Percentiles rank a stretch among this genome's conserved stretches.
Evolutionary conservation across 2,329 filamentous ascomycete genomes (phyloP).

Genomic region (Gremmenia infestans): DNA sequence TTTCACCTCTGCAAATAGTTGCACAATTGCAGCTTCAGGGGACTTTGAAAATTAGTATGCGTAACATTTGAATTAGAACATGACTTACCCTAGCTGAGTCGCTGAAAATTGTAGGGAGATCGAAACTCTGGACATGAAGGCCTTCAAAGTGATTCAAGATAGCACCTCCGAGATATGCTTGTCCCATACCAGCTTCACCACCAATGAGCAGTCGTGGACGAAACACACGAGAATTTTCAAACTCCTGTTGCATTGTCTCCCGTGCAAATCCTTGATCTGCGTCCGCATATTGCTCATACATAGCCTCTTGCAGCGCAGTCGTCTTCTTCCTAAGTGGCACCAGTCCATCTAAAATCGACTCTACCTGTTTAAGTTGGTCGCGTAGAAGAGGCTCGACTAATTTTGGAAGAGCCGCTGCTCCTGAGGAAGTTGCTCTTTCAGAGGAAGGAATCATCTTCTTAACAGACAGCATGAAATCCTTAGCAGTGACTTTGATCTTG

Average conservation of each 20-base stretch:
- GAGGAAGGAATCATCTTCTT: constrained; percentile 97
- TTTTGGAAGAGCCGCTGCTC: constrained; percentile 74
- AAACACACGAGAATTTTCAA: constrained; percentile 84
- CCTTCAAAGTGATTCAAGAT: constrained; percentile 89
- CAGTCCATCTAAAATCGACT: constrained; percentile 64
- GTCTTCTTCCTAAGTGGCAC: constrained; percentile 81
- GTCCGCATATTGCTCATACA: constrained; percentile 82
- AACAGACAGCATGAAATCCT: constrained; percentile 95
- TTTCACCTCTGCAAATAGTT: constrained; percentile 86
- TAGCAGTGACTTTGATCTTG: constrained; percentile 80
- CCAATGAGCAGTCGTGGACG: constrained; percentile 80
- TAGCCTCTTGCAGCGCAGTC: constrained; percentile 88
- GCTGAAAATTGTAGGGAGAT: constrained; percentile 78
- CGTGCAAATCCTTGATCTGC: constrained; percentile 78
- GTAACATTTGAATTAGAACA: not conserved
- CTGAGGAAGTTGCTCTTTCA: constrained; percentile 80
- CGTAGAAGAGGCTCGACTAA: constrained; percentile 77
- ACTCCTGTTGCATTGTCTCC: constrained; percentile 70
- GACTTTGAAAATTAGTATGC: constrained; percentile 18
- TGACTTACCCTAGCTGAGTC: constrained; percentile 67
- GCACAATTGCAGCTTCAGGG: constrained; percentile 77
- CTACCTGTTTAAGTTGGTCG: constrained; percentile 65
- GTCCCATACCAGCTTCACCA: constrained; percentile 86
- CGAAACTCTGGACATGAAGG: constrained; percentile 90
- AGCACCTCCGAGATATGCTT: constrained; percentile 80